Conservation (phyloP, 176 grass and related monocot genomes). For the Canna indica region DNA sequence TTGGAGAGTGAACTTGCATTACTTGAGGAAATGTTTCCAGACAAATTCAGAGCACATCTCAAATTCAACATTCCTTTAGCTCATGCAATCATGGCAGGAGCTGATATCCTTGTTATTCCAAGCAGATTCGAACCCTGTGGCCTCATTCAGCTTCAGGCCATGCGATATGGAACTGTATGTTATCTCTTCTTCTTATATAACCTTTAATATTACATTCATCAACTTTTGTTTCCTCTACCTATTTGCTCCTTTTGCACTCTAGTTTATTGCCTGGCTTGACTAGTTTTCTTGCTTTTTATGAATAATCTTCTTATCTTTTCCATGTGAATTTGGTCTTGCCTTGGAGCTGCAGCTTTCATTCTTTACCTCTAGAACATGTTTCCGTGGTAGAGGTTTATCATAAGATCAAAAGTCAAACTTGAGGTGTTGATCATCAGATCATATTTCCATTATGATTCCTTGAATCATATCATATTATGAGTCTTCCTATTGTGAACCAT, state of each 20-base stretch:
- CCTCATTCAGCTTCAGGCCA: conserved; percentile 87
- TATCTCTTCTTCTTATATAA: neutral
- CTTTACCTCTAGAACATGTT: neutral
- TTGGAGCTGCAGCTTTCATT: too few species aligned
- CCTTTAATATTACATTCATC: neutral
- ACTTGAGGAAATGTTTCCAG: conserved; percentile 46
- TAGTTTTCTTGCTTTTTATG: neutral
- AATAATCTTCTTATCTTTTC: neutral
- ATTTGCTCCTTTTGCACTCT: too few species aligned
- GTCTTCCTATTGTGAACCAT: neutral
- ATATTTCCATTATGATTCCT: neutral
- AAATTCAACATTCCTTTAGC: conserved; percentile 86
- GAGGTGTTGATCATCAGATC: too few species aligned
- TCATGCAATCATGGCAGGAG: conserved; percentile 83
- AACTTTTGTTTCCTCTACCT: neutral
- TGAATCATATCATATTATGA: neutral
- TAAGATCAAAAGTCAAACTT: too few species aligned
- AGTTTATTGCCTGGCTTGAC: too few species aligned
- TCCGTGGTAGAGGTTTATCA: neutral
- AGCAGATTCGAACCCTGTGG: conserved; percentile 93
- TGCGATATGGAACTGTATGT: conserved; percentile 81
- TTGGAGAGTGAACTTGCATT: conserved; percentile 48
- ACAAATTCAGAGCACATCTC: conserved; percentile 59
- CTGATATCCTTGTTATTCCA: conserved; percentile 62
- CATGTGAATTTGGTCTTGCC: too few species aligned